Percentiles rank a stretch among this genome's conserved stretches.
Conservation (phyloP, 495 filamentous ascomycete genomes). For the Cetradonia linearis region DNA sequence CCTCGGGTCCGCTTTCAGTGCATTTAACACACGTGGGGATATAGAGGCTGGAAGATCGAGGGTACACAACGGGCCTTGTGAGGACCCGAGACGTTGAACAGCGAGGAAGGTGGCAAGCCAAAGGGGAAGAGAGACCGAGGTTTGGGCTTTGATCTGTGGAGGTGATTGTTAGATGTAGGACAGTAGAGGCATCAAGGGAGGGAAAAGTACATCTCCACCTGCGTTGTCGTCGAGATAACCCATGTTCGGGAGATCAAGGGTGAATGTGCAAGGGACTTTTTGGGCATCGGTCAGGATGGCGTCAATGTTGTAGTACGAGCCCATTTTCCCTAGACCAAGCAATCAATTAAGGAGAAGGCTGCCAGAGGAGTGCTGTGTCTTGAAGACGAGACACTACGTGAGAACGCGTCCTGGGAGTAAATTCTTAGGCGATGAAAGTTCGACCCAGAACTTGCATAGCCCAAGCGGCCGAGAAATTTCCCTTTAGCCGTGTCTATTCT, state of each 20-base stretch:
- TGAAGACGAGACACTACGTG: too few species aligned
- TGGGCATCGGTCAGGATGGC: constrained; percentile 81
- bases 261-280: constrained; percentile 94
- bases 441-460: too few species aligned
- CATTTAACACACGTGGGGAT: constrained; percentile 73
- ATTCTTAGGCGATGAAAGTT: too few species aligned
- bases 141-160: constrained; percentile 62
- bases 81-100: constrained; percentile 47
- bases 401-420: too few species aligned
- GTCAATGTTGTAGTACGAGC: constrained; percentile 91
- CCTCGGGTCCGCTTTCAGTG: constrained; percentile 79
- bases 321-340: constrained; percentile 32
- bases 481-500: too few species aligned
- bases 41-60: constrained; percentile 75
- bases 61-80: constrained; percentile 48
- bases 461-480: too few species aligned
- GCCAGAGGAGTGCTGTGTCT: neutral
- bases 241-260: constrained; percentile 74
- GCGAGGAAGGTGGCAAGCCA: constrained; percentile 98
- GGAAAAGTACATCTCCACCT: constrained; percentile 44
- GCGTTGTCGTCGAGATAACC: constrained; percentile 79
- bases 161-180: constrained; percentile 18
- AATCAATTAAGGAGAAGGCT: neutral
- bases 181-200: constrained; percentile 23
- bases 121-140: constrained; percentile 71